These are phyloP conservation scores for Cyclostephanos tholiformis DNA, from an alignment of 108 stramenopile species.

Conservation along the genomic window DNA sequence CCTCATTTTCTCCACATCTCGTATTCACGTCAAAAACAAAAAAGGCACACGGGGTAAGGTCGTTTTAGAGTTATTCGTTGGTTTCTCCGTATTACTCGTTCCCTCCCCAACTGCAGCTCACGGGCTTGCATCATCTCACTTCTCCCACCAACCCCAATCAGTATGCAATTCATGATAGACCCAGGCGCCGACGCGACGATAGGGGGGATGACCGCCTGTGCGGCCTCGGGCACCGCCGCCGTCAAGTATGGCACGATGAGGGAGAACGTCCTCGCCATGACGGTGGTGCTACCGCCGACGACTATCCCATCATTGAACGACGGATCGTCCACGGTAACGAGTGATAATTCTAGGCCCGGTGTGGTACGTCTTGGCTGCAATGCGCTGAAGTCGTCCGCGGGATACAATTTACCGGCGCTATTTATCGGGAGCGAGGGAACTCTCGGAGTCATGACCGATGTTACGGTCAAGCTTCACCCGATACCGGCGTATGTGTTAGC, in stretches of 20 bases:
- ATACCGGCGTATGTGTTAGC: slow-evolving; percentile 70
- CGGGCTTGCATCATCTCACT: too few species aligned
- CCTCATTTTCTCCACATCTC: slow-evolving; percentile 23
- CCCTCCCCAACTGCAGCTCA: too few species aligned
- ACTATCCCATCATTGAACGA: slow-evolving; percentile 31
- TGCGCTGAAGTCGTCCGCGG: slow-evolving; percentile 84
- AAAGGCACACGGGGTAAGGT: slow-evolving; percentile 59
- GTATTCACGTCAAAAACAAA: not conserved
- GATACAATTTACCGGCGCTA: slow-evolving; percentile 88
- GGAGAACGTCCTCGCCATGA: slow-evolving; percentile 85
- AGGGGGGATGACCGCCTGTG: slow-evolving; percentile 90
- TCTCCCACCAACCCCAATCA: not conserved
- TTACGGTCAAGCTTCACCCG: slow-evolving; percentile 88
- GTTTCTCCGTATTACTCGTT: too few species aligned
- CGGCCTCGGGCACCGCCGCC: slow-evolving; percentile 93
- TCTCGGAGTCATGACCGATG: slow-evolving; percentile 83
- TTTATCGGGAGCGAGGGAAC: slow-evolving; percentile 87
- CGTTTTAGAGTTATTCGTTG: not conserved
- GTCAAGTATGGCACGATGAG: slow-evolving; percentile 97
- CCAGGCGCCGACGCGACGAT: slow-evolving; percentile 95
- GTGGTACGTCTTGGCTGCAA: slow-evolving; percentile 60
- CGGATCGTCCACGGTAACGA: slow-evolving; percentile 10
- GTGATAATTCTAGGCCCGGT: slow-evolving; percentile 15
- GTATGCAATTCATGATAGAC: slow-evolving; percentile 91
- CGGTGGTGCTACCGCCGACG: slow-evolving; percentile 82